phyloP scores from a whole-genome alignment of 1,139 yeast species.

The Candida tropicalis region DNA sequence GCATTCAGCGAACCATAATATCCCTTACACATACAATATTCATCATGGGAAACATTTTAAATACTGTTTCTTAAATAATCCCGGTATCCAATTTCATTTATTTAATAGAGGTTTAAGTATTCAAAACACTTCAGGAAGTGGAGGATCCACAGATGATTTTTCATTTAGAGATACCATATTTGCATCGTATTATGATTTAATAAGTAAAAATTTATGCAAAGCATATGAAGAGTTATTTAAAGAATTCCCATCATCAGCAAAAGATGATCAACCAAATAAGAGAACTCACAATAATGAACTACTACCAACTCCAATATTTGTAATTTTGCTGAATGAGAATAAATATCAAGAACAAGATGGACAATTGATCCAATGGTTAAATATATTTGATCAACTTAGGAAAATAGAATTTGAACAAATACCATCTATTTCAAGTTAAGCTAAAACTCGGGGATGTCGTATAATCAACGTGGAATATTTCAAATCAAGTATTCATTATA shows the following conservation, averaged over 20 bases:
- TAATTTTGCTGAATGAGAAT: neutral
- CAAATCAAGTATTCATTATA: no score
- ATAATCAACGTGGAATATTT: no score
- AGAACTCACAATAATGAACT: no score
- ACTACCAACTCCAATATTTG: neutral
- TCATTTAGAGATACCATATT: neutral
- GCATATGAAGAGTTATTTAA: neutral
- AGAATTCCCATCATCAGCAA: no score
- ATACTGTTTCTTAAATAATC: constrained; percentile 1
- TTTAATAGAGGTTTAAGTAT: neutral
- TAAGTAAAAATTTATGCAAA: neutral
- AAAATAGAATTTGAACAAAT: neutral
- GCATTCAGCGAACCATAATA: neutral
- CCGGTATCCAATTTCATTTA: neutral
- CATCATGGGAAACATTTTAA: constrained; percentile 15
- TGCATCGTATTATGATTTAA: neutral
- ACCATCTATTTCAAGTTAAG: no score
- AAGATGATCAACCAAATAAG: neutral
- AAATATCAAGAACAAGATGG: neutral
- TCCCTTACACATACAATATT: constrained; percentile 16
- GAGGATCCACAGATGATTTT: neutral
- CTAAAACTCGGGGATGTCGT: no score
- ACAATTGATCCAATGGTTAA: neutral
- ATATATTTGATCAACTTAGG: neutral
- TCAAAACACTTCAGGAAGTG: neutral